phyloP scores from a whole-genome alignment of 768 basidiomycete genomes.

The Hygrophoropsis aurantiaca region DNA sequence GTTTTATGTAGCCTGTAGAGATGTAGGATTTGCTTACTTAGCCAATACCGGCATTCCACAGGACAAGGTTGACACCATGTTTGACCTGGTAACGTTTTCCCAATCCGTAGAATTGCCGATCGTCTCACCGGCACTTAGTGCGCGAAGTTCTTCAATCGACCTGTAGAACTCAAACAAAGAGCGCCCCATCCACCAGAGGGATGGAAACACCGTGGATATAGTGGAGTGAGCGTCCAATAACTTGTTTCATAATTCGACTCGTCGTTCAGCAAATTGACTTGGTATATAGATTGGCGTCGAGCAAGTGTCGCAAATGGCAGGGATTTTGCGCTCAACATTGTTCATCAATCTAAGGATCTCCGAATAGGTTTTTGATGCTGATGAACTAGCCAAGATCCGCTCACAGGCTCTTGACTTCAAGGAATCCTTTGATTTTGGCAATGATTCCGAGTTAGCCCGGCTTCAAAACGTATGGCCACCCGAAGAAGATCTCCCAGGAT shows the following conservation, averaged over 20 bases:
- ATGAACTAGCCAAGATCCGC: constrained; percentile 27
- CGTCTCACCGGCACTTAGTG: constrained; percentile 29
- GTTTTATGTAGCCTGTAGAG: constrained; percentile 16
- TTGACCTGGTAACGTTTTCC: constrained; percentile 37
- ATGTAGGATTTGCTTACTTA: constrained; percentile 49
- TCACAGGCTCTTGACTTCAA: constrained; percentile 40
- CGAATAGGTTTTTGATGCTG: constrained; percentile 30
- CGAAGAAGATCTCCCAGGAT: constrained; percentile 50
- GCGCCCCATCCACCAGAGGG: constrained; percentile 48
- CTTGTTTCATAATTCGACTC: too few relatives aligned
- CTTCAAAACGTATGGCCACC: constrained; percentile 63
- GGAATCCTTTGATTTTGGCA: constrained; percentile 57
- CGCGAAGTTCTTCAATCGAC: constrained; percentile 37
- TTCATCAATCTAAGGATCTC: background rate
- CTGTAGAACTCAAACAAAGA: constrained; percentile 38
- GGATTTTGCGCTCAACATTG: background rate
- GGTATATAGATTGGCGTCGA: constrained; percentile 40
- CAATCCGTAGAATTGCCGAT: constrained; percentile 2
- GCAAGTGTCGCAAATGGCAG: constrained; percentile 32
- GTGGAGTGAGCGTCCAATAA: constrained; percentile 11
- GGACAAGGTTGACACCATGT: constrained; percentile 38
- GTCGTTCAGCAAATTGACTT: too few relatives aligned
- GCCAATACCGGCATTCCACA: constrained; percentile 41
- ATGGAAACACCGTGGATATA: constrained; percentile 43
- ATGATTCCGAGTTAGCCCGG: constrained; percentile 37